Percentiles rank a stretch among this genome's conserved stretches.
Evolutionary conservation across 2,329 filamentous ascomycete species (phyloP).

Genomic region (Mollisiaceae sp.): DNA sequence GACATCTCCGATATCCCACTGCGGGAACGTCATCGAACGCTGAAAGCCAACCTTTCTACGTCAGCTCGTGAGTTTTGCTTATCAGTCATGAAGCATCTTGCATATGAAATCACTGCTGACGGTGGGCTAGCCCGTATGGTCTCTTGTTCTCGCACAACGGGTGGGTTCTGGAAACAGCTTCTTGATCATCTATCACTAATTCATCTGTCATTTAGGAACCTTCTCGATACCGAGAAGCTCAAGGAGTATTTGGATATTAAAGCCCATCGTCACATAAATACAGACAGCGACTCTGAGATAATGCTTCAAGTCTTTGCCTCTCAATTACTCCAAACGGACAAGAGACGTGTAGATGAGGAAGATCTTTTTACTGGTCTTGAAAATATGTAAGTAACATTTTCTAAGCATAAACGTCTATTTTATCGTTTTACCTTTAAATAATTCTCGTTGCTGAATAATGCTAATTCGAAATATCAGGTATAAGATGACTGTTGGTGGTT

Average conservation of each 20-base stretch:
- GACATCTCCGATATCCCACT: conserved; percentile 84
- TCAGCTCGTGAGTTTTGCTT: conserved; percentile 67
- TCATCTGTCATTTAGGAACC: conserved; percentile 57
- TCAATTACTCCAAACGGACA: neutral
- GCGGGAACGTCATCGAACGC: conserved; percentile 79
- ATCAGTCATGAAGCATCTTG: too few species aligned
- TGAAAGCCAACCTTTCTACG: conserved; percentile 88
- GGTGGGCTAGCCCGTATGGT: neutral
- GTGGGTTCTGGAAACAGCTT: neutral
- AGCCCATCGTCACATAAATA: conserved; percentile 56
- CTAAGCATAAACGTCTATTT: neutral
- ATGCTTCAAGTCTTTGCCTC: conserved; percentile 27
- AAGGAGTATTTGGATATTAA: conserved; percentile 53
- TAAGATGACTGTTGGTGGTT: neutral
- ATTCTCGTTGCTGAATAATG: neutral
- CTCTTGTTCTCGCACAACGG: conserved; percentile 6
- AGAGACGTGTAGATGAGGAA: conserved; percentile 2
- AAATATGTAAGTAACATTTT: neutral
- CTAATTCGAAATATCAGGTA: neutral
- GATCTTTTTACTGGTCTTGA: neutral
- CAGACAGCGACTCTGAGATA: conserved; percentile 77
- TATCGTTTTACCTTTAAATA: neutral
- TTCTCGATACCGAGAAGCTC: conserved; percentile 73
- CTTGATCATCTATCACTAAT: neutral
- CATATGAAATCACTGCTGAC: neutral